Evolutionary conservation across 495 filamentous ascomycete species (phyloP).

Genomic region (Thermothielavioides terrestris): DNA sequence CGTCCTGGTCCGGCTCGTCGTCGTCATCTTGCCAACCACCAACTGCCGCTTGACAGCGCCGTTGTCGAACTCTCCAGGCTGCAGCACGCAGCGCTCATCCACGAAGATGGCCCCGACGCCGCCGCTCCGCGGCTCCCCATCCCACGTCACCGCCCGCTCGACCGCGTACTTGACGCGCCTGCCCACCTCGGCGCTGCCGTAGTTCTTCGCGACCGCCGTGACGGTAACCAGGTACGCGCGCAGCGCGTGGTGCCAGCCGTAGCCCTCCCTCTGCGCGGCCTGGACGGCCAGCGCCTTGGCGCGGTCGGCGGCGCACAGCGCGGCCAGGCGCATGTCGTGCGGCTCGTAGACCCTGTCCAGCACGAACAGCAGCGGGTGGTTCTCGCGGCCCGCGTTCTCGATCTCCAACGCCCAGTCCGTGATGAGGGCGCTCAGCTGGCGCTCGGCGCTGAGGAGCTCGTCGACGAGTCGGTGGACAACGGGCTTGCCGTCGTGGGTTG

Average conservation of each 20-base stretch:
- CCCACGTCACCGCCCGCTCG: background rate
- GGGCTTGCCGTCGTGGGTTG: background rate
- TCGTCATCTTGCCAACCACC: background rate
- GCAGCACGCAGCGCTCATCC: background rate
- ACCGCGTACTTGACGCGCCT: background rate
- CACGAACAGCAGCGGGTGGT: background rate
- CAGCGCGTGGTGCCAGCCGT: background rate
- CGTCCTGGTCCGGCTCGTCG: background rate
- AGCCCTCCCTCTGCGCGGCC: background rate
- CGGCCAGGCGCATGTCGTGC: background rate
- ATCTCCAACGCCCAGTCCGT: background rate
- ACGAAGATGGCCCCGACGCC: background rate
- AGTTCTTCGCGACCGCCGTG: background rate
- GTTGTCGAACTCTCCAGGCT: background rate
- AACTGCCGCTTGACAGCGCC: background rate
- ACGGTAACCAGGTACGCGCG: background rate
- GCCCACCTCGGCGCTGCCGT: too few relatives aligned
- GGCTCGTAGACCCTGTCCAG: background rate
- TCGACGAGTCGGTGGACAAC: background rate
- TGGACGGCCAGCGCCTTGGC: slow-evolving; percentile 1
- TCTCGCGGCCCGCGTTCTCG: background rate
- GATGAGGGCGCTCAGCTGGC: background rate
- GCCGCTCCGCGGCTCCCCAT: background rate
- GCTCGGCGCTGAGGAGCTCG: background rate
- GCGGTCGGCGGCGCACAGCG: background rate